Percentiles rank a stretch among this genome's conserved stretches.
Conservation (phyloP, 495 filamentous ascomycete species). For the Podospora appendiculata region DNA sequence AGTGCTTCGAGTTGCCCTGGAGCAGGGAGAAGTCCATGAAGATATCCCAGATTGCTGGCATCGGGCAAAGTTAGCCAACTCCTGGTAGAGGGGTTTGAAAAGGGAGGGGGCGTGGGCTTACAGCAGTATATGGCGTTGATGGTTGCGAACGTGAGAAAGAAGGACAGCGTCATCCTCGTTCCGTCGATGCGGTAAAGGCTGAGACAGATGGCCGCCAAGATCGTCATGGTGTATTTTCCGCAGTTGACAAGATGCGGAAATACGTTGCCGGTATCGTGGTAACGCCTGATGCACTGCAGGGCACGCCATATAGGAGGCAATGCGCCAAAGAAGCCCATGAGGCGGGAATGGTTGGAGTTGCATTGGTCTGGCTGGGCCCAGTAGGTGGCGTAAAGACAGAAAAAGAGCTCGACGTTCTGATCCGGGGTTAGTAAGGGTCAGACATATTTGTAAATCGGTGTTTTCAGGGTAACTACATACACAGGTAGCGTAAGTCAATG, state of each 20-base stretch:
- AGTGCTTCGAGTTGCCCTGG: constrained; percentile 61
- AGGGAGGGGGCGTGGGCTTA: constrained; percentile 39
- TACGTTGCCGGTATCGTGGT: constrained; percentile 71
- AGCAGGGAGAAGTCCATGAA: constrained; percentile 90
- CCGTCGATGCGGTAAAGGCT: constrained; percentile 75
- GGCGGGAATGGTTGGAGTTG: constrained; percentile 76
- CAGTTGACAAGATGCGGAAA: constrained; percentile 93
- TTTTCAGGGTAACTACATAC: constrained; percentile 47
- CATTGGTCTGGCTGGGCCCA: constrained; percentile 69
- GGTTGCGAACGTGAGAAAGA: constrained; percentile 72
- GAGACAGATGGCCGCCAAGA: constrained; percentile 65
- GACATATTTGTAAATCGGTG: background rate
- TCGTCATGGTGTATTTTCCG: constrained; percentile 83
- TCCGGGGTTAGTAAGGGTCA: background rate
- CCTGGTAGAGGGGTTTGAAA: background rate
- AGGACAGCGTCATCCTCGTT: constrained; percentile 39
- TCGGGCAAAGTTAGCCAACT: too few relatives aligned
- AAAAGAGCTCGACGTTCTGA: constrained; percentile 85
- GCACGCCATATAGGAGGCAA: constrained; percentile 83
- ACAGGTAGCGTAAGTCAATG: constrained; percentile 78
- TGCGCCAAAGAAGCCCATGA: constrained; percentile 80
- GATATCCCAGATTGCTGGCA: constrained; percentile 80
- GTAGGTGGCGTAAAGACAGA: constrained; percentile 75
- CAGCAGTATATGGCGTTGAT: constrained; percentile 77
- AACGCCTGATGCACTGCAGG: constrained; percentile 86